These are phyloP conservation scores for Linum usitatissimum DNA, from an alignment of 345 rosid species.

Conservation along the genomic window DNA sequence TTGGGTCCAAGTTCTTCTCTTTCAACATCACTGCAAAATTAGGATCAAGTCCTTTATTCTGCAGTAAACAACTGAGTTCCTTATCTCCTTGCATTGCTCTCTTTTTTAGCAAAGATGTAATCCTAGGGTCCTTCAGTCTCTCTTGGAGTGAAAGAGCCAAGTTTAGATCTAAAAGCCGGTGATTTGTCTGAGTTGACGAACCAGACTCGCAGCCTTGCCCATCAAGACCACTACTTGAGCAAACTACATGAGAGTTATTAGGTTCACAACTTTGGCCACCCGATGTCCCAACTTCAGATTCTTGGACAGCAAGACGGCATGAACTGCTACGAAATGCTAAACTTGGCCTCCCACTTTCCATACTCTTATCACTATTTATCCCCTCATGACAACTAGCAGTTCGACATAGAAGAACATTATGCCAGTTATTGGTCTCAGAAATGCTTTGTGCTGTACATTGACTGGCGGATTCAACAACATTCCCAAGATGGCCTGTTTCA, in stretches of 20 bases:
- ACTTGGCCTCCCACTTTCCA: constrained; percentile 96
- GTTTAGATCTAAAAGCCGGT: constrained; percentile 74
- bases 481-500: constrained; percentile 64
- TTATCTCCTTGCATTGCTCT: constrained; percentile 71
- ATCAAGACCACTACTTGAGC: constrained; percentile 83
- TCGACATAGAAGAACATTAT: constrained; percentile 39
- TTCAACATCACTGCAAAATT: constrained; percentile 99
- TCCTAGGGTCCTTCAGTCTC: constrained; percentile 78
- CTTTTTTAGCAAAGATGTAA: constrained; percentile 73
- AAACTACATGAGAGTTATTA: constrained; percentile 40
- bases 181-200: constrained; percentile 71
- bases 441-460: constrained; percentile 35
- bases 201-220: constrained; percentile 96
- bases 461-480: constrained; percentile 47
- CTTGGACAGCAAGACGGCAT: constrained; percentile 77
- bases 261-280: constrained; percentile 59
- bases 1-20: constrained; percentile 92
- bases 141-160: constrained; percentile 84
- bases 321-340: constrained; percentile 78
- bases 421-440: constrained; percentile 45
- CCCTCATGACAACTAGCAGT: constrained; percentile 75
- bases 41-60: constrained; percentile 97
- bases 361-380: constrained; percentile 78
- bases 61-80: constrained; percentile 76
- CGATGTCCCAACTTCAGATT: constrained; percentile 65